Percentiles rank a stretch among this genome's conserved stretches.
Conservation (phyloP, 768 basidiomycete species). For the Bullera alba region DNA sequence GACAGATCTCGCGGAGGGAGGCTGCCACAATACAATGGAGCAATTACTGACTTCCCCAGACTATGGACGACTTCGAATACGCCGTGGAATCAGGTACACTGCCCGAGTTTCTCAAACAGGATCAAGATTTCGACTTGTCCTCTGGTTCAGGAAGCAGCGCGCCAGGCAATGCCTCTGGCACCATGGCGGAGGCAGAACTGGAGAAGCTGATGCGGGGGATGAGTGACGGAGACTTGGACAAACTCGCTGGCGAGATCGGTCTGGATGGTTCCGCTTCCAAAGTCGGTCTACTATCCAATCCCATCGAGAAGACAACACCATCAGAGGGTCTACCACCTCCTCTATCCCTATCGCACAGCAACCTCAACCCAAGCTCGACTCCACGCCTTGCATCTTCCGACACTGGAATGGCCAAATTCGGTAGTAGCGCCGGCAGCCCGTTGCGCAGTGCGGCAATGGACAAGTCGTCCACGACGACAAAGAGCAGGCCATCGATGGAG, state of each 20-base stretch:
- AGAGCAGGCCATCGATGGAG: neutral
- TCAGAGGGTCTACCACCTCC: neutral
- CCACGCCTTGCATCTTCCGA: neutral
- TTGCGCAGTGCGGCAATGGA: too few species aligned
- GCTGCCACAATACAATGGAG: too few species aligned
- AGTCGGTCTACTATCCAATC: slow-evolving; percentile 3
- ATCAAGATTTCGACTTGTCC: slow-evolving; percentile 15
- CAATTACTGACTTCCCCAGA: too few species aligned
- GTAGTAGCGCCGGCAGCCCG: neutral
- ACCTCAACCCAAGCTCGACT: neutral
- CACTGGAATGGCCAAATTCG: neutral
- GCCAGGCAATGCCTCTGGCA: neutral
- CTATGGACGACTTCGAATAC: slow-evolving; percentile 42
- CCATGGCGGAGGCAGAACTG: slow-evolving; percentile 26
- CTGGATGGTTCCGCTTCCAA: slow-evolving; percentile 7
- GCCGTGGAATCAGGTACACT: slow-evolving; percentile 33
- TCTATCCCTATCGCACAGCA: neutral
- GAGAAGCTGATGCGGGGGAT: slow-evolving; percentile 37
- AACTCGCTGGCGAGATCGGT: slow-evolving; percentile 18
- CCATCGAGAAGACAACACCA: too few species aligned
- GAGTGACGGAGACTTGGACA: slow-evolving; percentile 29
- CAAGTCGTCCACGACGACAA: too few species aligned
- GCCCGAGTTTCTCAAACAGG: slow-evolving; percentile 31
- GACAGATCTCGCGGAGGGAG: too few species aligned
- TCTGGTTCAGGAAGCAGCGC: too few species aligned